Evolutionary conservation across 345 rosid species (phyloP).

Genomic region (Boechera stricta): DNA sequence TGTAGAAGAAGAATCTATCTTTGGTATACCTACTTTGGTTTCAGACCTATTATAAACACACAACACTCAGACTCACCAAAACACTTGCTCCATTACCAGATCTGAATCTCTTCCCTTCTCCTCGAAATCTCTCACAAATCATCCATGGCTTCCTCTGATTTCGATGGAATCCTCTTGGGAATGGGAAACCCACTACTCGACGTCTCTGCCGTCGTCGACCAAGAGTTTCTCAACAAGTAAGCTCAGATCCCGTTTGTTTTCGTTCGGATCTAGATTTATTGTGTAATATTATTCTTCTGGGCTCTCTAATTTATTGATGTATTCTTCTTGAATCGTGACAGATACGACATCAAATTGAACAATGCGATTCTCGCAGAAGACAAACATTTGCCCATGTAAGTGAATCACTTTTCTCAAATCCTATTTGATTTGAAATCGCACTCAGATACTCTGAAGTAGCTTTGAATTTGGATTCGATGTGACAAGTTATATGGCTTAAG

Average conservation of each 20-base stretch:
- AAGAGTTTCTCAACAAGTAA: conserved; percentile 76
- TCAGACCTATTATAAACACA: not conserved
- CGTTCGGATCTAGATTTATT: not conserved
- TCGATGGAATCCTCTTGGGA: conserved; percentile 73
- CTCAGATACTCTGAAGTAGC: too few species aligned
- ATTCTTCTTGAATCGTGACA: conserved; percentile 36
- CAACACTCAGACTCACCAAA: conserved; percentile 9
- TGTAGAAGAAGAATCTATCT: conserved; percentile 16
- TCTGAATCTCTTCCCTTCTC: conserved; percentile 32
- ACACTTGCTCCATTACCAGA: conserved; percentile 32
- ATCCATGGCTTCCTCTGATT: conserved; percentile 56
- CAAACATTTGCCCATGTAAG: conserved; percentile 93
- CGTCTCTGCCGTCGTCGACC: conserved; percentile 92
- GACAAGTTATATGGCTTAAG: not conserved
- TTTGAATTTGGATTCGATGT: not conserved
- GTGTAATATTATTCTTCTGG: not conserved
- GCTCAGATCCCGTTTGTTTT: conserved; percentile 24
- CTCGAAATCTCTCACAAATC: conserved; percentile 20
- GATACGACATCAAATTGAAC: conserved; percentile 85
- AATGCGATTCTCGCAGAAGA: conserved; percentile 95
- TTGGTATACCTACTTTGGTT: conserved; percentile 21
- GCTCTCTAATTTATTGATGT: not conserved
- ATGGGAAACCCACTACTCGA: conserved; percentile 99
- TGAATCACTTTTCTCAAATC: too few species aligned
- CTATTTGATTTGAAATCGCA: too few species aligned